phyloP scores from a whole-genome alignment of 345 rosid genomes.

The Brassica juncea region DNA sequence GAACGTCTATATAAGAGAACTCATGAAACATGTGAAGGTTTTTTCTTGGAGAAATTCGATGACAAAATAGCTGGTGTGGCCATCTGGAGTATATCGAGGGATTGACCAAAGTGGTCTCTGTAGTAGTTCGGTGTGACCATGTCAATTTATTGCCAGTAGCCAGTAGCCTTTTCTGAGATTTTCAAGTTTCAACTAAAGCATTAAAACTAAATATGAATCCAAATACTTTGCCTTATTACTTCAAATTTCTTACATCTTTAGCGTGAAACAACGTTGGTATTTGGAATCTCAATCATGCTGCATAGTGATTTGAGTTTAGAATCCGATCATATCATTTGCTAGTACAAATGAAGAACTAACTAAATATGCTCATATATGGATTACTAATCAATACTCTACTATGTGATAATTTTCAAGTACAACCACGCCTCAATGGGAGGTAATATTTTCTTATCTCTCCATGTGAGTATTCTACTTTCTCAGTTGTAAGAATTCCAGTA shows the following conservation, averaged over 20 bases:
- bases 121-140: not conserved
- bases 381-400: not conserved
- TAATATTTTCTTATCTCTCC: not conserved
- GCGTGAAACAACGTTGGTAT: not conserved
- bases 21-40: not conserved
- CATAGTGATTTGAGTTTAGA: not conserved
- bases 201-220: not conserved
- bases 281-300: not conserved
- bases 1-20: not conserved
- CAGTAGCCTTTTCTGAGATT: not conserved
- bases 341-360: not conserved
- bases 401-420: not conserved
- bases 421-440: constrained; percentile 5
- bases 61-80: not conserved
- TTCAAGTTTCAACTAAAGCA: not conserved
- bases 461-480: not conserved
- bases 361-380: not conserved
- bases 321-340: not conserved
- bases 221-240: not conserved
- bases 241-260: not conserved
- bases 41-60: not conserved
- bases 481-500: not conserved
- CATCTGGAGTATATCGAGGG: not conserved
- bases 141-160: not conserved
- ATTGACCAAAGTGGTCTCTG: not conserved